Base-by-base conservation (phyloP, 306 rosid species). In the Trichosanthes truncata region DNA sequence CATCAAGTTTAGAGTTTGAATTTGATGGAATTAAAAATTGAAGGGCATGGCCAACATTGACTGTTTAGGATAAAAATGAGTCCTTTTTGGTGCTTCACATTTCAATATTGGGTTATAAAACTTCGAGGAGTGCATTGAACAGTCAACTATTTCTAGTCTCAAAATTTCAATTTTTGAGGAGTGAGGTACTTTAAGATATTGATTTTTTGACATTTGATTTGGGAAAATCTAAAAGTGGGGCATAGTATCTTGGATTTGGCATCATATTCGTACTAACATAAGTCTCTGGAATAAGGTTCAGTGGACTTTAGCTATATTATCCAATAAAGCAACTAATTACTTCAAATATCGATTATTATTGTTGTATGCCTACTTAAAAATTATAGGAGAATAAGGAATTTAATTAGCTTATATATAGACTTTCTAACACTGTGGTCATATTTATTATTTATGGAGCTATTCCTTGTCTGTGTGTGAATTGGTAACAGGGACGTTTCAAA, bases 401-500 rank as follows among this genome's bases (percentile, higher is more conserved):
- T 65, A 17, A 65, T 65, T 29, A 26, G 69, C 69, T 14, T 62
- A 23, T 29, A 29, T 23, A 12, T 4, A 12, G 15, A 46, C 51
- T 10, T 12, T 61, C 18, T 61, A 6, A 0, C 9, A 26, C 41
- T 62, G 2, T 36, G 23, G 9, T 13, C 67, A 5, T 36, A 23
- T 56, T 56, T 65, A 17, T 31, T 65, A 65, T 17, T 65, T 15
- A 65, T 7, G 14, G 43, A 35, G 46, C 9, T 18, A 13, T 15
- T 65, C 6, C 36, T 0, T 65, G 25, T 35, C 14, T 67, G 20
- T 6, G 15, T 66, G 38, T 29, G 20, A 4, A 18, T 25, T 82
- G 33, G 38, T 29, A 65, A 53, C 29, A 92, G 97, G 97, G 97
- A 38, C 90, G 92, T 6, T 90, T 90, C 78, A 89, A 86, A 74